phyloP scores from a whole-genome alignment of 371 early-diverging fungal species.

The Blakeslea trispora region DNA sequence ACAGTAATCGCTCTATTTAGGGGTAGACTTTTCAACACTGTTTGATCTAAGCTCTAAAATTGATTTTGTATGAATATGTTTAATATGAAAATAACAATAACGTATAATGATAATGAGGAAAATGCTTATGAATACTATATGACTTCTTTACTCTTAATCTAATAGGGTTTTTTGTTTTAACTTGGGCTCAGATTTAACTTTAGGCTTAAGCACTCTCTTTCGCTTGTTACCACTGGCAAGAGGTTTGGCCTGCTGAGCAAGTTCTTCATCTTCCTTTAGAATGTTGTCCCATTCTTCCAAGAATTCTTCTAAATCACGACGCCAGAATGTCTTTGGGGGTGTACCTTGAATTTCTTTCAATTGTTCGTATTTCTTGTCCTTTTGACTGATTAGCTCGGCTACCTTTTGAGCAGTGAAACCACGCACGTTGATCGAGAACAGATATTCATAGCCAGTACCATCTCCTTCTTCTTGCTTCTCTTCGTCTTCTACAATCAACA shows the following conservation, averaged over 20 bases:
- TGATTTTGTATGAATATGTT: too few species aligned
- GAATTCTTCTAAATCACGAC: constrained; percentile 83
- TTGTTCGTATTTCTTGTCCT: constrained; percentile 68
- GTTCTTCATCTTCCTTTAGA: constrained; percentile 35
- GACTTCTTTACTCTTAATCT: too few species aligned
- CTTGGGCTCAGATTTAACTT: neutral
- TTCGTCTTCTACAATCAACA: constrained; percentile 47
- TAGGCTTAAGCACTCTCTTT: constrained; percentile 21
- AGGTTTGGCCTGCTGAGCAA: constrained; percentile 32
- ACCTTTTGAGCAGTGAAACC: constrained; percentile 92
- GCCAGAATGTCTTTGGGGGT: constrained; percentile 89
- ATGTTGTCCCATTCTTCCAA: constrained; percentile 70
- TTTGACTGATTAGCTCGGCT: constrained; percentile 78
- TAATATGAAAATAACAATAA: too few species aligned
- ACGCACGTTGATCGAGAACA: constrained; percentile 93
- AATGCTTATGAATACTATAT: too few species aligned
- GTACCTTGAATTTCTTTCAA: constrained; percentile 70
- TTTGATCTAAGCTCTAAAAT: too few species aligned
- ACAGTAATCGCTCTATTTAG: too few species aligned
- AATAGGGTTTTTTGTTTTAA: neutral
- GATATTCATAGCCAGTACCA: constrained; percentile 86
- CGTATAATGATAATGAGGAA: too few species aligned
- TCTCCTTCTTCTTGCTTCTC: constrained; percentile 30
- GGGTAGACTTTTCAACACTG: too few species aligned
- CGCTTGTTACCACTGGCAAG: constrained; percentile 14